Conservation (phyloP, 768 basidiomycete genomes). For the Lenzites betulinus region DNA sequence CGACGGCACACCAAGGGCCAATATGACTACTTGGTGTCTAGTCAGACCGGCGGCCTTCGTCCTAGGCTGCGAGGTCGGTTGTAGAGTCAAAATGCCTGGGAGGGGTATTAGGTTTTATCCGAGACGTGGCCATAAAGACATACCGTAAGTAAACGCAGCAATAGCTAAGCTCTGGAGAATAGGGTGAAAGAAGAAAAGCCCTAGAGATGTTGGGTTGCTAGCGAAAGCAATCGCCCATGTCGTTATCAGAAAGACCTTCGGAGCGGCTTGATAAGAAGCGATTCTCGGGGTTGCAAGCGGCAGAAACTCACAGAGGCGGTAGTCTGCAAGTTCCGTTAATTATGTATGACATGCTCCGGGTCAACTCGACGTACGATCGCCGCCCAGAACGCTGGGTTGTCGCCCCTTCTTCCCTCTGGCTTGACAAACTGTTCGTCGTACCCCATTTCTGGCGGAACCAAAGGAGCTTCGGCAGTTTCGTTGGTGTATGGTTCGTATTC, state of each 20-base stretch:
- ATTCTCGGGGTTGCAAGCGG: background rate
- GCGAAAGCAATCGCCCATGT: constrained; percentile 32
- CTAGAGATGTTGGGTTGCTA: constrained; percentile 27
- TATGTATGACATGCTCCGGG: background rate
- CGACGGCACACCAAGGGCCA: constrained; percentile 55
- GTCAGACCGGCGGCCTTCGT: constrained; percentile 67
- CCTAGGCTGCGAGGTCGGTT: constrained; percentile 66
- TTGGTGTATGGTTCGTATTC: constrained; percentile 18
- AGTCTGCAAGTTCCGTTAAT: background rate
- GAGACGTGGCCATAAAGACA: constrained; percentile 12
- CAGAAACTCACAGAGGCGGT: constrained; percentile 1
- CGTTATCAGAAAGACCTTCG: constrained; percentile 27
- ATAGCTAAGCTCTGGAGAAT: constrained; percentile 39
- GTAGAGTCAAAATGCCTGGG: constrained; percentile 73
- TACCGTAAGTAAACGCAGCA: constrained; percentile 44
- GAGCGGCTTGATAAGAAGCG: background rate
- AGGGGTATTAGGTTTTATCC: background rate
- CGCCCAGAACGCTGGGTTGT: constrained; percentile 35
- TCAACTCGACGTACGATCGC: constrained; percentile 40
- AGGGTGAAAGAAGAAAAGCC: constrained; percentile 46
- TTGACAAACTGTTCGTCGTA: constrained; percentile 27
- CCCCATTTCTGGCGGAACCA: constrained; percentile 13
- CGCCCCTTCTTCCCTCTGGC: constrained; percentile 42
- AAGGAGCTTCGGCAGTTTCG: constrained; percentile 1
- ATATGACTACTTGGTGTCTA: constrained; percentile 68